Conservation (phyloP, 2,329 filamentous ascomycete genomes). For the Colletotrichum salicis region DNA sequence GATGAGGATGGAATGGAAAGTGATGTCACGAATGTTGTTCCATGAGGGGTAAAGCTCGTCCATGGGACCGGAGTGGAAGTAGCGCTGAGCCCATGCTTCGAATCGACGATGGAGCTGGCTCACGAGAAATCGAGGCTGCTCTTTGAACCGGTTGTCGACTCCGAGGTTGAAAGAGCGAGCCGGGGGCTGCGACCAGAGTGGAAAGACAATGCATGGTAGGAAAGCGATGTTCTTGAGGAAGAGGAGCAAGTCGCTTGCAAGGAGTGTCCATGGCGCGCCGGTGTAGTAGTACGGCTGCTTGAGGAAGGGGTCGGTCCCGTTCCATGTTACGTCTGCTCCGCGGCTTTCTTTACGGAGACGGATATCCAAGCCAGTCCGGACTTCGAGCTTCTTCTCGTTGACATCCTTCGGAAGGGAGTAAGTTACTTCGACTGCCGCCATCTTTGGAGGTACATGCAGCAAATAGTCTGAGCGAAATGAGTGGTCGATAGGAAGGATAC, state of each 20-base stretch:
- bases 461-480: not conserved
- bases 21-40: slow-evolving; percentile 10
- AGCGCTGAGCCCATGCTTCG: not conserved
- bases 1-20: slow-evolving; percentile 6
- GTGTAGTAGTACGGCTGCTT: slow-evolving; percentile 16
- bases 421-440: not conserved
- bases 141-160: not conserved
- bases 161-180: slow-evolving; percentile 18
- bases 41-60: slow-evolving; percentile 29
- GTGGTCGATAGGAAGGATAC: accelerated
- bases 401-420: slow-evolving; percentile 1
- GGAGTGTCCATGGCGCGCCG: slow-evolving; percentile 8
- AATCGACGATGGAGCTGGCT: not conserved
- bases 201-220: slow-evolving; percentile 20
- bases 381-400: not conserved
- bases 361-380: not conserved
- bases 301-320: not conserved
- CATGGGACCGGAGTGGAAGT: slow-evolving; percentile 17
- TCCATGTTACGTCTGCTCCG: not conserved
- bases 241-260: slow-evolving; percentile 6
- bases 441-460: not conserved
- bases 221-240: not conserved
- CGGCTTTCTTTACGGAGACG: not conserved
- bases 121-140: slow-evolving; percentile 3
- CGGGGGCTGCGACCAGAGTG: slow-evolving; percentile 7